These are phyloP conservation scores for Torrubiellomyces zombiae DNA, from an alignment of 2,329 filamentous ascomycete genomes.

Conservation along the genomic window DNA sequence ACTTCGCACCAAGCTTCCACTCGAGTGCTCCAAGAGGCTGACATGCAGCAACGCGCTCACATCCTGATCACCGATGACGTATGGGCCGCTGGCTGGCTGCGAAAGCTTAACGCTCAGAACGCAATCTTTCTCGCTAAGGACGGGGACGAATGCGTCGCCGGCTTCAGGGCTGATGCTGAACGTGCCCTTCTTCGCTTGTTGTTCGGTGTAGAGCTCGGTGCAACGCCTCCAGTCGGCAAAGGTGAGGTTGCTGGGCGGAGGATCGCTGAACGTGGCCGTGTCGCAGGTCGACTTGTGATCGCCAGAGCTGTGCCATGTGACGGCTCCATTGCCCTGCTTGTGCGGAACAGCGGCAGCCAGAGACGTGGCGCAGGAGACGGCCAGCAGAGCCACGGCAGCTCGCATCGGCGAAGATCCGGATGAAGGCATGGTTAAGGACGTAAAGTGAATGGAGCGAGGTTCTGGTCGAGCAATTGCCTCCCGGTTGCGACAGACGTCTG, in stretches of 20 bases:
- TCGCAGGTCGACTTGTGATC: conserved; percentile 12
- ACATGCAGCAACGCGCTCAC: conserved; percentile 8
- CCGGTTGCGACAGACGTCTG: no score
- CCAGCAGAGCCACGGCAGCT: no score
- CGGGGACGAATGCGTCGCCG: conserved; percentile 7
- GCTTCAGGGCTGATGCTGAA: conserved; percentile 10
- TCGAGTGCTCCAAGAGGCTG: conserved; percentile 7
- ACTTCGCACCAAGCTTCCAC: conserved; percentile 8
- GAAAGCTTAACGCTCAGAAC: conserved; percentile 11
- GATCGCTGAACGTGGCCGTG: conserved; percentile 8
- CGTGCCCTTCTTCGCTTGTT: conserved; percentile 13
- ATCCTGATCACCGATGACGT: conserved; percentile 10
- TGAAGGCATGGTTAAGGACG: no score
- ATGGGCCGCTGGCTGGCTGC: conserved; percentile 5
- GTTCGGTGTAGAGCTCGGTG: conserved; percentile 14
- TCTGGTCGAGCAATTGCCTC: no score
- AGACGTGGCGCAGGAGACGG: no score
- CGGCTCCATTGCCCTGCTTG: no score
- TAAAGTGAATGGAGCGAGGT: no score
- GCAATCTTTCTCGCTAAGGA: conserved; percentile 12
- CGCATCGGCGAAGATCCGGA: no score
- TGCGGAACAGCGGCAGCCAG: no score
- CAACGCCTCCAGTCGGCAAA: conserved; percentile 15
- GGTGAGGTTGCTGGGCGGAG: conserved; percentile 5
- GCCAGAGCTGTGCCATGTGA: conserved; percentile 11